Evolutionary conservation across 164 flowering plant species (phyloP), one percentile per base, ranked within the genome.

Genomic region (Amborella trichopoda): DNA sequence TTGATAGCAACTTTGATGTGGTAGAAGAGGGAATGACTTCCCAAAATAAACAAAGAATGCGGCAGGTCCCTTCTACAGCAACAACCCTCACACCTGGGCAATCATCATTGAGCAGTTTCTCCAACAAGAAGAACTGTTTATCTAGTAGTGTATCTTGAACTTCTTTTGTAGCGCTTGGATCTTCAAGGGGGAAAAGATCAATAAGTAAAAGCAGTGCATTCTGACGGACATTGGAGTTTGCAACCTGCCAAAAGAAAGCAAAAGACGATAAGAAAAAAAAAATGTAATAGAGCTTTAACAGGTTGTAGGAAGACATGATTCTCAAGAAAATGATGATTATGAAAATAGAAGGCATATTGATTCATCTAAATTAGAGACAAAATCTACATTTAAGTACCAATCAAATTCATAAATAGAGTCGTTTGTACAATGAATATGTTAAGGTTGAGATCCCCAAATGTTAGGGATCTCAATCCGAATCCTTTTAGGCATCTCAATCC

Each of bases 141-240:
- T 79, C 71, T 39, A 79, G 81, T 58, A 85, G 55, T 6, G 61
- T 59, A 61, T 88, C 96, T 55, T 80, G 80, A 23, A 32, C 78
- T 56, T 93, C 96, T 68, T 83, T 93, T 21, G 84, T 84, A 24
- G 95, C 58, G 65, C 76, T 89, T 52, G 99, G 96, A 63, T 93
- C 95, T 71, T 93, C 96, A 48, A 93, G 72, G 41, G 99, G 99
- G 58, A 93, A 93, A 68, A 88, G n/a, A 52, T 93, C 99, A 34
- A 93, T 40, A 38, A 93, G 82, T 50, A 93, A 71, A 68, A 82
- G 83, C 70, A 93, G 60, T 30, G 99, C 86, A 72, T 93, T 93
- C 43, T 74, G 78, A 28, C 96, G 94, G 55, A 88, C 96, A 73
- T 85, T 81, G 36, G 95, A 83, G 70, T 88, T 93, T 52, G 99